phyloP scores from a whole-genome alignment of 192 early-diverging fungal genomes.

The Piromyces finnis region DNA sequence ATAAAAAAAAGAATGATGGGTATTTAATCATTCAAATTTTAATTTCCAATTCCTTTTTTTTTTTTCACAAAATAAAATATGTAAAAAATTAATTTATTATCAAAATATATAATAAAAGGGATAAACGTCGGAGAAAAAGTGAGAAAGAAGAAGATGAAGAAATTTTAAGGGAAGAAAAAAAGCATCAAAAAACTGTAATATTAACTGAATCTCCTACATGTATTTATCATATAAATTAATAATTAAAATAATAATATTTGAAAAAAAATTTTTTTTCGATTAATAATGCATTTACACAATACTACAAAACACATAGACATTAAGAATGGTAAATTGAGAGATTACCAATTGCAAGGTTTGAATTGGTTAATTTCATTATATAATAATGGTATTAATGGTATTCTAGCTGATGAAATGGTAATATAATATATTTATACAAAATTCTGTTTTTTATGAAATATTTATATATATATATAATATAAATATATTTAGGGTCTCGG shows the following conservation, averaged over 20 bases:
- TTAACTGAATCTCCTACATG: constrained; percentile 84
- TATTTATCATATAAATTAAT: constrained; percentile 8
- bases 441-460: not conserved
- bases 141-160: constrained; percentile 97
- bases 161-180: constrained; percentile 61
- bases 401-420: constrained; percentile 96
- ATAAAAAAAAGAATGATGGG: constrained; percentile 6
- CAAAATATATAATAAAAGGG: constrained; percentile 3
- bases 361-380: constrained; percentile 96
- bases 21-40: constrained; percentile 5
- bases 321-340: constrained; percentile 75
- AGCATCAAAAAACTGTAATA: constrained; percentile 30
- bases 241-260: not conserved
- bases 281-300: too few relatives aligned
- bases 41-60: not conserved
- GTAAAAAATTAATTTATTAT: too few relatives aligned
- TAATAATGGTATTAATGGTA: constrained; percentile 96
- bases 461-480: not conserved
- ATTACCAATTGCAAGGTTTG: constrained; percentile 92
- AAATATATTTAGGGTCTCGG: constrained; percentile 51
- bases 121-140: constrained; percentile 75
- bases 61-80: too few relatives aligned
- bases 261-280: too few relatives aligned
- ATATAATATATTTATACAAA: too few relatives aligned
- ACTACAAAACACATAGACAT: constrained; percentile 33